Percentiles rank a stretch among this genome's conserved stretches.
These are phyloP conservation scores for Madurella mycetomatis DNA, from an alignment of 2,329 filamentous ascomycete genomes.

Conservation along the genomic window DNA sequence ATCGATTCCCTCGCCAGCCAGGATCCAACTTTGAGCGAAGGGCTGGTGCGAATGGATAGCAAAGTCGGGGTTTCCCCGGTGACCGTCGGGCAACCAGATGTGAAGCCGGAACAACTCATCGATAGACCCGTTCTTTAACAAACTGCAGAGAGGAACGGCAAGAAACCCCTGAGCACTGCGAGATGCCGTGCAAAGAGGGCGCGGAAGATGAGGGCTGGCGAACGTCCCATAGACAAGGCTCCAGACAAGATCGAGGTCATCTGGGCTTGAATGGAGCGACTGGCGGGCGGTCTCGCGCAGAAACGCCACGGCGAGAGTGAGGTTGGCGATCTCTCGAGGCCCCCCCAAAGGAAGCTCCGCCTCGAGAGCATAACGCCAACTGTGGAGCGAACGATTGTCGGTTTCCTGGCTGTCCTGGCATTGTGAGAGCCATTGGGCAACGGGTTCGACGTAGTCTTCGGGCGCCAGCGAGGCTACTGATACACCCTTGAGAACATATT, in stretches of 20 bases:
- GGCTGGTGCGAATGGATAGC: conserved; percentile 34
- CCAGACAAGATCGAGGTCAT: background rate
- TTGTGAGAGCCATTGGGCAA: too few species aligned
- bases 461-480: too few species aligned
- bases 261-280: background rate
- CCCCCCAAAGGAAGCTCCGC: background rate
- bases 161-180: conserved; percentile 35
- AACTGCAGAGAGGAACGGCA: conserved; percentile 33
- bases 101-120: conserved; percentile 35
- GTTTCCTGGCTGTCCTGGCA: too few species aligned
- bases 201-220: background rate
- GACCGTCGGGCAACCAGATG: conserved; percentile 32
- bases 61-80: conserved; percentile 27
- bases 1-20: conserved; percentile 33
- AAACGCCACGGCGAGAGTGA: background rate
- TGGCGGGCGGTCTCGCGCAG: background rate
- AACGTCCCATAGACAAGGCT: background rate
- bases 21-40: conserved; percentile 35
- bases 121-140: conserved; percentile 30
- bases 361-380: background rate
- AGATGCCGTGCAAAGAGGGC: background rate
- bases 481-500: too few species aligned
- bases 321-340: background rate
- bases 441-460: too few species aligned
- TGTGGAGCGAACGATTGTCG: background rate